Percentiles rank a stretch among this genome's conserved stretches.
Conservation (phyloP, 2,329 filamentous ascomycete genomes). For the Alternaria gansuensis region DNA sequence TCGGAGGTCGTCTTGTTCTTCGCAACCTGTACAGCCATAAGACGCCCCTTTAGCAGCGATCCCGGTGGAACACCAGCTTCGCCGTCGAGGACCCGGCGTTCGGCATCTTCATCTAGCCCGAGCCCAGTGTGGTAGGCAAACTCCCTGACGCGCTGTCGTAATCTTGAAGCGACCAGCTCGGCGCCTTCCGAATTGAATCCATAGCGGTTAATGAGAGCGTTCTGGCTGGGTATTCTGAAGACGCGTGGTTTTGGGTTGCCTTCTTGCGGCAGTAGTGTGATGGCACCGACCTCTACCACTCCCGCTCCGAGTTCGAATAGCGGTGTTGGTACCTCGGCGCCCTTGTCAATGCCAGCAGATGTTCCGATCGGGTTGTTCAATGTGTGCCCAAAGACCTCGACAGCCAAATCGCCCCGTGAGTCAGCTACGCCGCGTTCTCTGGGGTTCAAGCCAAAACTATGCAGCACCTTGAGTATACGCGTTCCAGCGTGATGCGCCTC, state of each 20-base stretch:
- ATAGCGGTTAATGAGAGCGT: conserved; percentile 94
- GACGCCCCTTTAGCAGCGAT: conserved; percentile 76
- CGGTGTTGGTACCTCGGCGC: conserved; percentile 85
- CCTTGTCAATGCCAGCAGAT: conserved; percentile 95
- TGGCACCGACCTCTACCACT: conserved; percentile 91
- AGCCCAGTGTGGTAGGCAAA: conserved; percentile 78
- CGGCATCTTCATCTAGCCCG: conserved; percentile 68
- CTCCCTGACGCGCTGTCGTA: conserved; percentile 78
- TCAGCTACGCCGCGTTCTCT: conserved; percentile 76
- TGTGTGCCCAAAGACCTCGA: conserved; percentile 77
- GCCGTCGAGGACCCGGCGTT: conserved; percentile 78
- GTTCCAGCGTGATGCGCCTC: conserved; percentile 90
- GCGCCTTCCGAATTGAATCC: conserved; percentile 92
- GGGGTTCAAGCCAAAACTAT: conserved; percentile 78
- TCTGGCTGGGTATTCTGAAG: conserved; percentile 82
- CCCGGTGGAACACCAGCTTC: conserved; percentile 80
- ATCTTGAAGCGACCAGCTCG: conserved; percentile 80
- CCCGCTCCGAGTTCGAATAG: conserved; percentile 85
- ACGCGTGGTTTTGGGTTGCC: conserved; percentile 90
- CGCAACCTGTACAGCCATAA: conserved; percentile 90
- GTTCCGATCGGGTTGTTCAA: conserved; percentile 90
- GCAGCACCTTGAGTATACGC: conserved; percentile 73
- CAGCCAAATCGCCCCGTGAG: conserved; percentile 62
- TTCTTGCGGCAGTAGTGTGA: conserved; percentile 84
- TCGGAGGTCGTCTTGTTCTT: conserved; percentile 97